Conservation (phyloP, 2,329 filamentous ascomycete genomes). For the Ophiocordyceps camponoti-saundersi region DNA sequence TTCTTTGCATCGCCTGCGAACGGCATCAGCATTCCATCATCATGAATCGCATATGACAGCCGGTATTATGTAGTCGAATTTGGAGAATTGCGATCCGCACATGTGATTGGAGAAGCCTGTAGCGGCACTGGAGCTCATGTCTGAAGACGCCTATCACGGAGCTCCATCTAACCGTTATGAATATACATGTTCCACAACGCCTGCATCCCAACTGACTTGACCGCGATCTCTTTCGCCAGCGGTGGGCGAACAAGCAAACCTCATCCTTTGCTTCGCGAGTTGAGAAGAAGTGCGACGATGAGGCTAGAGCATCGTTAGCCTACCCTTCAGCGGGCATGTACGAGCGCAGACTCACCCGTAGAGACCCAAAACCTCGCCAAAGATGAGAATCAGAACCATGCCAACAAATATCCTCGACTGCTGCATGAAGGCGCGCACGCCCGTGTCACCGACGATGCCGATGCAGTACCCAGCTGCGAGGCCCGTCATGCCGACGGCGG, state of each 20-base stretch:
- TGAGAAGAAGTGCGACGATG: conserved; percentile 84
- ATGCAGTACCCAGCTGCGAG: conserved; percentile 93
- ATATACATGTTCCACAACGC: conserved; percentile 21
- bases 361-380: conserved; percentile 89
- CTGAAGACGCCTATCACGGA: conserved; percentile 3
- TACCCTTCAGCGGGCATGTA: not conserved
- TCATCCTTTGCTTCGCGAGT: conserved; percentile 62
- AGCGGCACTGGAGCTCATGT: not conserved
- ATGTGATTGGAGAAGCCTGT: not conserved
- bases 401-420: conserved; percentile 93
- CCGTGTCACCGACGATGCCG: conserved; percentile 85
- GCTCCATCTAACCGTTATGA: conserved; percentile 13
- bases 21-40: not conserved
- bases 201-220: conserved; percentile 12
- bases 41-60: not conserved
- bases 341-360: conserved; percentile 59
- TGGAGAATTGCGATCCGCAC: not conserved
- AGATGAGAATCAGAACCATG: conserved; percentile 98
- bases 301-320: conserved; percentile 33
- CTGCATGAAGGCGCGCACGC: conserved; percentile 88
- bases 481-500: conserved; percentile 83
- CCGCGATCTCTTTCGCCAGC: not conserved
- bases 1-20: not conserved
- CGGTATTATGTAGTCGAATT: not conserved
- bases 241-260: not conserved